phyloP scores from a whole-genome alignment of 352 stramenopile species.

The Pythium phragmiticola region DNA sequence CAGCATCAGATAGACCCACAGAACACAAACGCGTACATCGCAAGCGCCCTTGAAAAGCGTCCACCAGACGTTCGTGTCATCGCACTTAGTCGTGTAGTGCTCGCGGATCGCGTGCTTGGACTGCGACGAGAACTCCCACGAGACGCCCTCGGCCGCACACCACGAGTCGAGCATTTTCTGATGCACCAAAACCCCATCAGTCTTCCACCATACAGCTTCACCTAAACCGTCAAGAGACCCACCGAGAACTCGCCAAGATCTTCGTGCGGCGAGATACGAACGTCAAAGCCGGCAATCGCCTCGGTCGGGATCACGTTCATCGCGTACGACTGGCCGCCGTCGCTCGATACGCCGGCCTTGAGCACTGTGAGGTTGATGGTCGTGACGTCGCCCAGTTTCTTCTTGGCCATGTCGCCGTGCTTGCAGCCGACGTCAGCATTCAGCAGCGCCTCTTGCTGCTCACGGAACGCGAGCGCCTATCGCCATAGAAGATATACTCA shows the following conservation, averaged over 20 bases:
- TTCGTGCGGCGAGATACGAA: constrained; percentile 91
- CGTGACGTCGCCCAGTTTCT: constrained; percentile 94
- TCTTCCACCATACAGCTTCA: background rate
- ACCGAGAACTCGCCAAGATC: constrained; percentile 80
- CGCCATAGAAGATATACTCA: background rate
- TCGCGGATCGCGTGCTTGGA: constrained; percentile 45
- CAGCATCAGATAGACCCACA: background rate
- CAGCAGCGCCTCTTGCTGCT: constrained; percentile 85
- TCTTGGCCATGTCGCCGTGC: constrained; percentile 91
- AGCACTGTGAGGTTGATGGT: constrained; percentile 95
- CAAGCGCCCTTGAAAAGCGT: constrained; percentile 52
- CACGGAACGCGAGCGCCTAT: constrained; percentile 57
- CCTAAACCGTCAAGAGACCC: background rate
- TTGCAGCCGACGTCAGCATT: constrained; percentile 78
- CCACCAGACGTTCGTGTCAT: constrained; percentile 59
- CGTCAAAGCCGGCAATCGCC: constrained; percentile 92
- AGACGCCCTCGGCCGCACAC: constrained; percentile 85
- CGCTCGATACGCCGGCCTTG: constrained; percentile 83
- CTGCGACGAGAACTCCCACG: constrained; percentile 69
- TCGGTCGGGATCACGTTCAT: constrained; percentile 94
- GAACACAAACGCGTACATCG: constrained; percentile 26
- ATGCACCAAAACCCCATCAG: background rate
- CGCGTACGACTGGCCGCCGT: constrained; percentile 83
- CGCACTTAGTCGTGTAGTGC: constrained; percentile 57
- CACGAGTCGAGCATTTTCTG: constrained; percentile 88